Conservation (phyloP, 164 flowering plant species). For the Macadamia tetraphylla region DNA sequence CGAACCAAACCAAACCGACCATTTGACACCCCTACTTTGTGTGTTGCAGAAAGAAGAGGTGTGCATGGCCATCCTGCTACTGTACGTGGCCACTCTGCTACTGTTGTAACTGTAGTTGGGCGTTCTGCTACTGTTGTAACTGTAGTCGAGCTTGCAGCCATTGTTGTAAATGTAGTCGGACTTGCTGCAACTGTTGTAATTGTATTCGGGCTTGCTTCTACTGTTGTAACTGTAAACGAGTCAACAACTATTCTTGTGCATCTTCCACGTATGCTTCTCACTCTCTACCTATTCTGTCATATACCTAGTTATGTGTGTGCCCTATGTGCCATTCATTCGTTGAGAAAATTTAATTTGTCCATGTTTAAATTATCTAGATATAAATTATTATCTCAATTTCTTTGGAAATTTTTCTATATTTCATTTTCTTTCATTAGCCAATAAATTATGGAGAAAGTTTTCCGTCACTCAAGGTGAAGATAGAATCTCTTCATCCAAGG, state of each 20-base stretch:
- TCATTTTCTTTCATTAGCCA: too few species aligned
- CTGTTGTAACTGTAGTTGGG: slow-evolving; percentile 20
- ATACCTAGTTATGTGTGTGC: background rate
- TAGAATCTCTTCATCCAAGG: too few species aligned
- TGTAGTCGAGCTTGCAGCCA: too few species aligned
- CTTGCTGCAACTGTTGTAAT: slow-evolving; percentile 13
- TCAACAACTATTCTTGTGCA: slow-evolving; percentile 16
- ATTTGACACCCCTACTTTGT: background rate
- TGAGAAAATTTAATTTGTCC: too few species aligned
- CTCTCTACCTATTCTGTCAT: slow-evolving; percentile 8
- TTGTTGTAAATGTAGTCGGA: too few species aligned
- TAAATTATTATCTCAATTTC: too few species aligned
- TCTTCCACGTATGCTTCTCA: slow-evolving; percentile 20
- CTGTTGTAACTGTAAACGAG: background rate
- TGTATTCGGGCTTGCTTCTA: slow-evolving; percentile 16
- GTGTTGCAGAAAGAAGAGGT: slow-evolving; percentile 26
- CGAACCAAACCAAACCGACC: too few species aligned
- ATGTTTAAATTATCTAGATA: too few species aligned
- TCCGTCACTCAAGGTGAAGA: too few species aligned
- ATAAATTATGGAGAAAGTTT: too few species aligned
- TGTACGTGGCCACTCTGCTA: slow-evolving; percentile 18
- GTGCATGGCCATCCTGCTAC: slow-evolving; percentile 17
- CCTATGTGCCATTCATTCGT: too few species aligned
- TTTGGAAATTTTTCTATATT: too few species aligned
- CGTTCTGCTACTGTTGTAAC: slow-evolving; percentile 3